These are phyloP conservation scores for Oidium heveae DNA, from an alignment of 2,329 filamentous ascomycete genomes.

Conservation along the genomic window DNA sequence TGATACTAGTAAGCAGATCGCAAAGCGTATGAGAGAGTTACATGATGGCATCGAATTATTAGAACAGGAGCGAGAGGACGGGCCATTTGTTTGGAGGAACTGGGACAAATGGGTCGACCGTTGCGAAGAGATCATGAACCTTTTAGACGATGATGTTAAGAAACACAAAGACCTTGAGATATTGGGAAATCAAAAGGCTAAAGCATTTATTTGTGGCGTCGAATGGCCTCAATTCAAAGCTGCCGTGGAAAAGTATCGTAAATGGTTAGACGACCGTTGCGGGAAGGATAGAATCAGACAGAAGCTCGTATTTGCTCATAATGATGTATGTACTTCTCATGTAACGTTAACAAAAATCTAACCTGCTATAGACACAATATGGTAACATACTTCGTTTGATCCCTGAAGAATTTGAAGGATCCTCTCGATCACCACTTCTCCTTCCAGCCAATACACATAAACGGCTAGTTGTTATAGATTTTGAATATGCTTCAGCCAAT, in stretches of 20 bases:
- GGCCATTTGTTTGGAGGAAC: constrained; percentile 69
- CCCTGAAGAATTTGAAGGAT: constrained; percentile 25
- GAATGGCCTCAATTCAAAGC: constrained; percentile 58
- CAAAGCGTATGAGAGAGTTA: constrained; percentile 89
- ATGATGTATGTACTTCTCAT: constrained; percentile 40
- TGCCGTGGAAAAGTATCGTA: constrained; percentile 52
- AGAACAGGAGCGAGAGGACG: constrained; percentile 47
- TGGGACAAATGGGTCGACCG: constrained; percentile 52
- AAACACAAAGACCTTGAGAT: constrained; percentile 21
- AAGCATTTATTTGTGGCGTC: constrained; percentile 59
- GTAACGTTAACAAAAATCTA: not conserved
- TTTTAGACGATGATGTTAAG: constrained; percentile 19
- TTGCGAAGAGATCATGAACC: constrained; percentile 25
- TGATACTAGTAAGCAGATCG: constrained; percentile 74
- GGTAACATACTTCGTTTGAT: constrained; percentile 71
- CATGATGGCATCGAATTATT: constrained; percentile 83
- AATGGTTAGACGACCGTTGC: constrained; percentile 47
- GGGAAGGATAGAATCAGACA: constrained; percentile 40
- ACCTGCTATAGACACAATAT: constrained; percentile 56
- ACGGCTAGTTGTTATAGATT: constrained; percentile 90
- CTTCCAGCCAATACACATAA: constrained; percentile 85
- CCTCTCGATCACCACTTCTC: constrained; percentile 45
- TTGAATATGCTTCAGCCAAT: constrained; percentile 89
- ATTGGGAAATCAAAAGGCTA: constrained; percentile 30
- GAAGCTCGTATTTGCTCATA: constrained; percentile 81